These are phyloP conservation scores for Microbotryum intermedium DNA, from an alignment of 1,284 basidiomycete species.

Conservation along the genomic window DNA sequence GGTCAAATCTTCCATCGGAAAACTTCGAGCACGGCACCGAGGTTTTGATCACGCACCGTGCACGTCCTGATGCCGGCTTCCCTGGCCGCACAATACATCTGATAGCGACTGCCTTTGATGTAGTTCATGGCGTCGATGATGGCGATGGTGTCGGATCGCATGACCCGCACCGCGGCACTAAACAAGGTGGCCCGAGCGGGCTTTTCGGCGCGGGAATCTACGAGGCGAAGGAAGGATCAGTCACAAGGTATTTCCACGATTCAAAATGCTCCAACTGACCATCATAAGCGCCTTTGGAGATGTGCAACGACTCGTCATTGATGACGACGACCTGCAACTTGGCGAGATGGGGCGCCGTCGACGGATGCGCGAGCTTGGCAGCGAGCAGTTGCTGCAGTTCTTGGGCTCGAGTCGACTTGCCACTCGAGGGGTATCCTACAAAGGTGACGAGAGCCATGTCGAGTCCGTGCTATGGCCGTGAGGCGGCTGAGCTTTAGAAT, in stretches of 20 bases:
- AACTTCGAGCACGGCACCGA: background rate
- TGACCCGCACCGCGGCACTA: conserved; percentile 67
- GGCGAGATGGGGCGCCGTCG: conserved; percentile 49
- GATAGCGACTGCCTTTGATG: conserved; percentile 91
- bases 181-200: conserved; percentile 80
- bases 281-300: conserved; percentile 62
- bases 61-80: conserved; percentile 77
- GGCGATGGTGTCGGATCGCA: conserved; percentile 65
- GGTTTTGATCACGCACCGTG: conserved; percentile 59
- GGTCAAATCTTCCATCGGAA: conserved; percentile 7
- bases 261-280: conserved; percentile 45
- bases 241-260: background rate
- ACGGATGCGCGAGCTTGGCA: conserved; percentile 42
- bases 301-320: conserved; percentile 64
- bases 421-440: conserved; percentile 79
- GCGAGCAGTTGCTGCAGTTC: conserved; percentile 61
- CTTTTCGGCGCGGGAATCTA: conserved; percentile 78
- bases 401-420: conserved; percentile 65
- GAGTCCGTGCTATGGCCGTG: no score
- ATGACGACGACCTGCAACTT: conserved; percentile 57
- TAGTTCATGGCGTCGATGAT: conserved; percentile 90
- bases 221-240: background rate
- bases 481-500: no score
- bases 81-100: conserved; percentile 90
- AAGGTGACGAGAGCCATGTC: conserved; percentile 88